phyloP scores from a whole-genome alignment of 2,329 filamentous ascomycete species.

The Arthrobotrys entomopaga region DNA sequence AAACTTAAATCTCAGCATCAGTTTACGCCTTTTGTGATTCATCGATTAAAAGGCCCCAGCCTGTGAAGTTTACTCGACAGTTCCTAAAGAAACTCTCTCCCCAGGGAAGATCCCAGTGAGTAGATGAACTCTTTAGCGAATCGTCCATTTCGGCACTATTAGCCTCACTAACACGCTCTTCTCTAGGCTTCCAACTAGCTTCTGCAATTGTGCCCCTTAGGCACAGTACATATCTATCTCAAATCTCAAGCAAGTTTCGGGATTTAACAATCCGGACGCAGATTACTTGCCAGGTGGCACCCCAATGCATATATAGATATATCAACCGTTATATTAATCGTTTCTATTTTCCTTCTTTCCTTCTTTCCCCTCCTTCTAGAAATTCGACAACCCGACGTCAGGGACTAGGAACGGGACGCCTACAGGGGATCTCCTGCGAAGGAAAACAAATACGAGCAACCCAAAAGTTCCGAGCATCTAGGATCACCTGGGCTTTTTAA shows the following conservation, averaged over 20 bases:
- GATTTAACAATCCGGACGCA: conserved; percentile 37
- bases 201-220: conserved; percentile 15
- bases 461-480: conserved; percentile 41
- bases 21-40: not conserved
- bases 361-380: conserved; percentile 33
- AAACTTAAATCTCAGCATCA: too few species aligned
- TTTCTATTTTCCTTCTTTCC: conserved; percentile 4
- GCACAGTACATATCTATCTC: conserved; percentile 34
- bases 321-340: conserved; percentile 28
- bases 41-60: conserved; percentile 11
- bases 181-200: conserved; percentile 14
- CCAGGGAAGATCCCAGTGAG: conserved; percentile 42
- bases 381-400: conserved; percentile 36
- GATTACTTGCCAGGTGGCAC: conserved; percentile 43
- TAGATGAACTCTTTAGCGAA: conserved; percentile 37
- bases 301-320: conserved; percentile 28
- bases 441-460: conserved; percentile 49
- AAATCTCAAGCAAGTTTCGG: conserved; percentile 43
- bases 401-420: conserved; percentile 33
- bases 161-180: conserved; percentile 24
- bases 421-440: conserved; percentile 26
- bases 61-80: conserved; percentile 21
- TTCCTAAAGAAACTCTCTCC: conserved; percentile 18
- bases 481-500: conserved; percentile 54
- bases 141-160: conserved; percentile 32